These are phyloP conservation scores for Grammothele lineata DNA, from an alignment of 768 basidiomycete genomes.

Conservation along the genomic window DNA sequence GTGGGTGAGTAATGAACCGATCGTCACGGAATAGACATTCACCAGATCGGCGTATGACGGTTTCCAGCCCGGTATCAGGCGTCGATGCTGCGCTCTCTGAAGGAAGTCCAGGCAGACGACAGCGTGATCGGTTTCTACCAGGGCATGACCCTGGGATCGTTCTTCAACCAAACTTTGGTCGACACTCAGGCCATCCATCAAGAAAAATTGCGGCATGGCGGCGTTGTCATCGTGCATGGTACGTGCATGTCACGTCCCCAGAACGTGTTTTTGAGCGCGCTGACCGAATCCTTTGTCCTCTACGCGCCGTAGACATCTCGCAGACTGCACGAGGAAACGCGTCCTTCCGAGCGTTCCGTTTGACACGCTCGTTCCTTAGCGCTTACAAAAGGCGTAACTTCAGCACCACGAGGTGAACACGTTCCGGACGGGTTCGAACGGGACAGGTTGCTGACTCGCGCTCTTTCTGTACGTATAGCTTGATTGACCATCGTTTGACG, in stretches of 20 bases:
- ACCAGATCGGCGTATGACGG: neutral
- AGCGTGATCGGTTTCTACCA: constrained; percentile 94
- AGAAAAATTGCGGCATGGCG: constrained; percentile 81
- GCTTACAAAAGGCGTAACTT: constrained; percentile 83
- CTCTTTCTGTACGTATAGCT: constrained; percentile 42
- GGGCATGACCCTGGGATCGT: constrained; percentile 79
- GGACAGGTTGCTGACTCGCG: too few relatives aligned
- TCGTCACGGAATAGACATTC: neutral
- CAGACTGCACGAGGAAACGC: constrained; percentile 79
- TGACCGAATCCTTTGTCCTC: constrained; percentile 2
- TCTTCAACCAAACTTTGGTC: constrained; percentile 75
- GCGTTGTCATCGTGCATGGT: constrained; percentile 84
- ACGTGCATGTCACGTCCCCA: constrained; percentile 6
- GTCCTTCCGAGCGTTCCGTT: constrained; percentile 83
- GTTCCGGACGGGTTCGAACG: too few relatives aligned
- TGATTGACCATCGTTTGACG: constrained; percentile 76
- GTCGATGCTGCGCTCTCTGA: constrained; percentile 81
- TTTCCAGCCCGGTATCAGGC: constrained; percentile 71
- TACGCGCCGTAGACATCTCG: constrained; percentile 56
- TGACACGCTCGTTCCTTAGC: constrained; percentile 75
- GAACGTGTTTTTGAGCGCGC: constrained; percentile 5
- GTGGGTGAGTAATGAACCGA: constrained; percentile 60
- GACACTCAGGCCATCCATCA: constrained; percentile 85
- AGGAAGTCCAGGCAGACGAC: constrained; percentile 89
- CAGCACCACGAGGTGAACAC: constrained; percentile 74